Conservation (phyloP, 768 basidiomycete genomes). For the Suillus brevipes region DNA sequence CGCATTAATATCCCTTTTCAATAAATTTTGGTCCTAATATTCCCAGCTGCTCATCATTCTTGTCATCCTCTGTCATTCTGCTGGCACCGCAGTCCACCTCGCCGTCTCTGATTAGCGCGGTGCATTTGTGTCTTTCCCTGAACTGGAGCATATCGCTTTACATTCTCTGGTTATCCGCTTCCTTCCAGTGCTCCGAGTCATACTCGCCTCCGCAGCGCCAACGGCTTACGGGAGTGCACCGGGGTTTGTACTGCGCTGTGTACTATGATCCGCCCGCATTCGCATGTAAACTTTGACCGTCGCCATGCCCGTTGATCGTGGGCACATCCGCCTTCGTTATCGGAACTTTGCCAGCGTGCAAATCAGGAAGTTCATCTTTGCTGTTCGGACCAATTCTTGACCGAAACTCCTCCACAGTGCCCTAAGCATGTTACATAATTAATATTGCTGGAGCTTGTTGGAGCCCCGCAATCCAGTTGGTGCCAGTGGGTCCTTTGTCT, state of each 20-base stretch:
- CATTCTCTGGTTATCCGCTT: background rate
- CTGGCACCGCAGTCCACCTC: background rate
- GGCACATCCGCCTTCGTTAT: background rate
- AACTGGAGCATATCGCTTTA: background rate
- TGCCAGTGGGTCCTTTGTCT: background rate
- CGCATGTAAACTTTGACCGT: background rate
- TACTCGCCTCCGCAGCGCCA: slow-evolving; percentile 4
- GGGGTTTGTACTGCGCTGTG: background rate
- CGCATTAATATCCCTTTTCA: slow-evolving; percentile 1
- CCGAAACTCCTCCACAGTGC: background rate
- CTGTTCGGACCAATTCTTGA: background rate
- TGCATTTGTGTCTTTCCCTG: background rate
- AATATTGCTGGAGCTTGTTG: background rate
- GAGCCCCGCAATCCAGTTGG: background rate
- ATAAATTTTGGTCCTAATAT: background rate
- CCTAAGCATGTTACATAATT: background rate
- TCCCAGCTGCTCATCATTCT: background rate
- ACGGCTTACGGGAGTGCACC: background rate
- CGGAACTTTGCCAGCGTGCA: slow-evolving; percentile 5
- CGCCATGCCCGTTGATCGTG: slow-evolving; percentile 2
- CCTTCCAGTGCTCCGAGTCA: background rate
- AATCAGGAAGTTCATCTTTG: background rate
- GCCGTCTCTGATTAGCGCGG: background rate
- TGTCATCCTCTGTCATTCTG: background rate
- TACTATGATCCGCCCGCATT: background rate